phyloP scores from a whole-genome alignment of 257 asterid species.

The Petunia secreta region DNA sequence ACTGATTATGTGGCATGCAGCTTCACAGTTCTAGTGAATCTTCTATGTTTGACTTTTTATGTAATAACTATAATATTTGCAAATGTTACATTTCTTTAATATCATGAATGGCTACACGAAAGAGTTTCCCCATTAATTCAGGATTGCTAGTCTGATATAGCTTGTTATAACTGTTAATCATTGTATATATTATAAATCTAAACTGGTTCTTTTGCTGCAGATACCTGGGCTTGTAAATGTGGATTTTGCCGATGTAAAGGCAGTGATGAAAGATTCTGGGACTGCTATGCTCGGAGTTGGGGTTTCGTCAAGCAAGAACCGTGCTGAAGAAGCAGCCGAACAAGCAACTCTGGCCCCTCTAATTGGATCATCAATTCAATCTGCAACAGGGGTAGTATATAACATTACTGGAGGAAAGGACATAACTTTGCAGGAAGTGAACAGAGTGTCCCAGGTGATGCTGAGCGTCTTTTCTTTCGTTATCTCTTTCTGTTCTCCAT shows the following conservation, averaged over 20 bases:
- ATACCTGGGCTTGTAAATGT: constrained; percentile 97
- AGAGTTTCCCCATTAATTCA: not conserved
- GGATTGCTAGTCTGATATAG: not conserved
- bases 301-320: constrained; percentile 96
- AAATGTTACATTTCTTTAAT: not conserved
- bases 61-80: not conserved
- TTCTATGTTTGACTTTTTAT: not conserved
- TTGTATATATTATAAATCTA: not conserved
- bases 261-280: constrained; percentile 99
- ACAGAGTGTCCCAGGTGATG: constrained; percentile 92
- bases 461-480: constrained; percentile 3
- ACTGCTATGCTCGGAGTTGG: constrained; percentile 99
- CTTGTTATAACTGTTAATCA: not conserved
- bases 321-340: constrained; percentile 99
- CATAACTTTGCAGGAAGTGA: constrained; percentile 93
- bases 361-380: constrained; percentile 93
- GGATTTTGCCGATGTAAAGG: constrained; percentile 97
- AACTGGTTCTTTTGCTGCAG: constrained; percentile 49
- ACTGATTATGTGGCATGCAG: too few relatives aligned
- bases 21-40: not conserved
- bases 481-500: not conserved
- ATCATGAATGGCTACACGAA: not conserved
- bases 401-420: constrained; percentile 99
- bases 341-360: constrained; percentile 97
- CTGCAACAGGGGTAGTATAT: constrained; percentile 98